These are phyloP conservation scores for Actinidia polygama DNA, from an alignment of 179 eudicot genomes.

Conservation along the genomic window DNA sequence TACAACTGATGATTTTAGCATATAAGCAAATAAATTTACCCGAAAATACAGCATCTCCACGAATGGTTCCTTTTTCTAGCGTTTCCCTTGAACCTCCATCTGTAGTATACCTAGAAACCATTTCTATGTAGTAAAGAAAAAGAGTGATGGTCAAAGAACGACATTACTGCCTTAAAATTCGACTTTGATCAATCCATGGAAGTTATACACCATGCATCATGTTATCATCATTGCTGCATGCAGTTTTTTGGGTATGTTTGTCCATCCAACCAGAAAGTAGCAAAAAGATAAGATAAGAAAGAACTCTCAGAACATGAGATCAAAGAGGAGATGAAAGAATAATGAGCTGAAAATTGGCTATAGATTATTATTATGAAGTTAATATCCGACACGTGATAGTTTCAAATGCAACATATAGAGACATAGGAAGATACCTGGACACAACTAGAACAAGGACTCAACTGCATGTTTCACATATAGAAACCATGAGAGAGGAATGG, in stretches of 20 bases:
- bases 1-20: no score
- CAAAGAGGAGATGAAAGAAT: background rate
- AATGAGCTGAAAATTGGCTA: slow-evolving; percentile 3
- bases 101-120: slow-evolving; percentile 79
- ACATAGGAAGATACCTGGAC: background rate
- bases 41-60: slow-evolving; percentile 69
- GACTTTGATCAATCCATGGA: background rate
- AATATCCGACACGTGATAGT: no score
- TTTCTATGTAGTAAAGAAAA: slow-evolving; percentile 9
- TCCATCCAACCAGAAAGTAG: background rate
- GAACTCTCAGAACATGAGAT: background rate
- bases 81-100: slow-evolving; percentile 83
- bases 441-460: background rate
- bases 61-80: slow-evolving; percentile 92
- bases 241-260: background rate
- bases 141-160: background rate
- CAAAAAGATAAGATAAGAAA: background rate
- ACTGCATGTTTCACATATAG: background rate
- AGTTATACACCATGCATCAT: slow-evolving; percentile 1
- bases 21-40: slow-evolving; percentile 48
- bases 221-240: background rate
- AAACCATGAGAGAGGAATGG: slow-evolving; percentile 2
- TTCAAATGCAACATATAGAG: no score
- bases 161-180: background rate
- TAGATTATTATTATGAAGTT: background rate